Percentiles rank a stretch among this genome's conserved stretches.
Evolutionary conservation across 1,284 basidiomycete genomes (phyloP).

Genomic region (Marasmius oreades): DNA sequence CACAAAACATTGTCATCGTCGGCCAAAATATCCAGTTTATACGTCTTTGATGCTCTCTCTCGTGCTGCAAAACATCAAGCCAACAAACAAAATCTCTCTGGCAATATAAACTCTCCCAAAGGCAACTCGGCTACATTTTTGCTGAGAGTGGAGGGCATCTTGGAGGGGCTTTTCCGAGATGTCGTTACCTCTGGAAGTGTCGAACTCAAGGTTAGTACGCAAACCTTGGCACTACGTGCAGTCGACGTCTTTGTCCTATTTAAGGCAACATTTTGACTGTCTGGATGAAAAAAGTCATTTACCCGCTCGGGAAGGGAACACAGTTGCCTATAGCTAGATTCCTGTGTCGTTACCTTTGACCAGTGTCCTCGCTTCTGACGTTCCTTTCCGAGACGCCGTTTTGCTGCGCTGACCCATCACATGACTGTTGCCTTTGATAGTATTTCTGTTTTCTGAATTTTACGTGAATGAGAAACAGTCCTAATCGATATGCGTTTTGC

Average conservation of each 20-base stretch:
- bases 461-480: constrained; percentile 9
- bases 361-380: neutral
- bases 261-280: neutral
- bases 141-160: constrained; percentile 79
- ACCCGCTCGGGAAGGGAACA: neutral
- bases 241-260: neutral
- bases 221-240: neutral
- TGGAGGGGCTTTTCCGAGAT: constrained; percentile 82
- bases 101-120: constrained; percentile 49
- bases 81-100: constrained; percentile 59
- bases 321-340: neutral
- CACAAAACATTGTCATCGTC: constrained; percentile 71
- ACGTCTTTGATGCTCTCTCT: constrained; percentile 87
- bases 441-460: constrained; percentile 6
- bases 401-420: constrained; percentile 5
- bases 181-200: constrained; percentile 58
- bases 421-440: constrained; percentile 6
- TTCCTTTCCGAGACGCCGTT: neutral
- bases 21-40: constrained; percentile 79
- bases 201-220: constrained; percentile 79
- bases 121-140: constrained; percentile 82
- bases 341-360: neutral
- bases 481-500: constrained; percentile 26
- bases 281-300: neutral
- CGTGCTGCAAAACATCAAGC: constrained; percentile 73